These are phyloP conservation scores for Phytophthora aleatoria DNA, from an alignment of 352 stramenopile genomes.

Conservation along the genomic window DNA sequence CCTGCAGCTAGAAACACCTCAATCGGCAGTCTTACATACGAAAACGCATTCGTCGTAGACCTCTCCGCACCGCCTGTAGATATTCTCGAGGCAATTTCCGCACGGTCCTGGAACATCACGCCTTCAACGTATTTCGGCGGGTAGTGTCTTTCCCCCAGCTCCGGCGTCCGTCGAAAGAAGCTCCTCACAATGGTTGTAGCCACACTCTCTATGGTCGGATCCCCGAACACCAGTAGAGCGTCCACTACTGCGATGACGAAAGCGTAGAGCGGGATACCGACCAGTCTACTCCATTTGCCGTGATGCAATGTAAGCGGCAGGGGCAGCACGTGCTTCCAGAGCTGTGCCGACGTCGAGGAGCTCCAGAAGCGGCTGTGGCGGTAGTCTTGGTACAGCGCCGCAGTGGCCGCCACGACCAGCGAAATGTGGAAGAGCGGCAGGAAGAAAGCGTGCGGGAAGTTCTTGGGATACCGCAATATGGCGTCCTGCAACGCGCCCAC, in stretches of 20 bases:
- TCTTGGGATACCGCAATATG: constrained; percentile 58
- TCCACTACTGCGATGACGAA: constrained; percentile 58
- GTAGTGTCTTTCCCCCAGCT: constrained; percentile 25
- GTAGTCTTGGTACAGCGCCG: constrained; percentile 53
- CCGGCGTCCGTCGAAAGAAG: constrained; percentile 45
- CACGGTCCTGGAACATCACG: constrained; percentile 15
- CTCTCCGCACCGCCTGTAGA: constrained; percentile 9
- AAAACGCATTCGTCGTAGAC: constrained; percentile 10
- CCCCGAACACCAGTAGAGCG: constrained; percentile 49
- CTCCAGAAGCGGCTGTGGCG: constrained; percentile 36
- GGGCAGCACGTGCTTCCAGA: constrained; percentile 68
- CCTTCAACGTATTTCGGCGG: constrained; percentile 24
- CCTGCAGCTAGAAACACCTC: constrained; percentile 54
- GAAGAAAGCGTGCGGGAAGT: constrained; percentile 61
- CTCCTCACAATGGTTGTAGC: constrained; percentile 1
- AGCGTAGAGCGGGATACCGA: constrained; percentile 73
- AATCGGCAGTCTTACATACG: constrained; percentile 42
- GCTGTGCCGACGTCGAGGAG: constrained; percentile 19
- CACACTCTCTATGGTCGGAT: constrained; percentile 48
- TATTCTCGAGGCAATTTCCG: constrained; percentile 26
- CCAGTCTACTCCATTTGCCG: constrained; percentile 52
- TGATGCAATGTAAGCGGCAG: constrained; percentile 60
- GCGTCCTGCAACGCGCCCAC: constrained; percentile 54
- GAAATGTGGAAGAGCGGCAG: constrained; percentile 60
- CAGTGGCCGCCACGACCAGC: constrained; percentile 38